Percentiles rank a stretch among this genome's conserved stretches.
phyloP scores from a whole-genome alignment of 2,329 filamentous ascomycete genomes.

The Ascochyta koolunga region DNA sequence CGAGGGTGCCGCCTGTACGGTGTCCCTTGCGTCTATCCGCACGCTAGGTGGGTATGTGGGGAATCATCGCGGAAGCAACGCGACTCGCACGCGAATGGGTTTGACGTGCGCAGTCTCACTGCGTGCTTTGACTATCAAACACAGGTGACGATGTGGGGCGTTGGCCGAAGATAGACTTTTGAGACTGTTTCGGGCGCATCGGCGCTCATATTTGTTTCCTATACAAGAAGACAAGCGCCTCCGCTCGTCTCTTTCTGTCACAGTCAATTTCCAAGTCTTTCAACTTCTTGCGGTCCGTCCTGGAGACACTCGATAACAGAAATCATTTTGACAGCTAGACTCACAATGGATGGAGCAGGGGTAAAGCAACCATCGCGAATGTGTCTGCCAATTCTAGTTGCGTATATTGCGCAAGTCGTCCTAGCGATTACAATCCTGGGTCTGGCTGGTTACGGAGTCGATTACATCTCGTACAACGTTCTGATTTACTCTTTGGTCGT shows the following conservation, averaged over 20 bases:
- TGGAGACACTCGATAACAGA: constrained; percentile 7
- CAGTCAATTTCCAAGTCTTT: background rate
- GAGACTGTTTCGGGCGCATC: constrained; percentile 14
- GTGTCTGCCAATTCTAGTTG: constrained; percentile 20
- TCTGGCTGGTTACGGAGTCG: constrained; percentile 55
- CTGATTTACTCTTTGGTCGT: constrained; percentile 26
- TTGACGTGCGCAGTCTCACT: constrained; percentile 11
- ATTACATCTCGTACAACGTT: constrained; percentile 52
- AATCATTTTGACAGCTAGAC: constrained; percentile 6
- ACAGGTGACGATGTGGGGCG: constrained; percentile 15
- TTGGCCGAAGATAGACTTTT: constrained; percentile 6
- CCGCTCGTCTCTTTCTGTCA: constrained; percentile 8
- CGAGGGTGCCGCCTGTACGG: background rate
- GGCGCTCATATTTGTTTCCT: constrained; percentile 3
- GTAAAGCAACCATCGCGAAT: background rate
- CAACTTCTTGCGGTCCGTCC: background rate
- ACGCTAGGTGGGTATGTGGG: constrained; percentile 1
- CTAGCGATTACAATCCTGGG: constrained; percentile 56
- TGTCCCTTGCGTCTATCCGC: constrained; percentile 3
- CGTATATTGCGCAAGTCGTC: constrained; percentile 40
- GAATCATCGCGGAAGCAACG: constrained; percentile 5
- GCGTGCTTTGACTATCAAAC: constrained; percentile 11
- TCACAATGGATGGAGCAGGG: constrained; percentile 7
- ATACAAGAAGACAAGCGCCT: constrained; percentile 13
- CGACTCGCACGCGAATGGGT: constrained; percentile 7